Evolutionary conservation across 208 protist genomes (phyloP), one percentile per base, ranked within the genome.

Genomic region (Acanthamoeba healyi): DNA sequence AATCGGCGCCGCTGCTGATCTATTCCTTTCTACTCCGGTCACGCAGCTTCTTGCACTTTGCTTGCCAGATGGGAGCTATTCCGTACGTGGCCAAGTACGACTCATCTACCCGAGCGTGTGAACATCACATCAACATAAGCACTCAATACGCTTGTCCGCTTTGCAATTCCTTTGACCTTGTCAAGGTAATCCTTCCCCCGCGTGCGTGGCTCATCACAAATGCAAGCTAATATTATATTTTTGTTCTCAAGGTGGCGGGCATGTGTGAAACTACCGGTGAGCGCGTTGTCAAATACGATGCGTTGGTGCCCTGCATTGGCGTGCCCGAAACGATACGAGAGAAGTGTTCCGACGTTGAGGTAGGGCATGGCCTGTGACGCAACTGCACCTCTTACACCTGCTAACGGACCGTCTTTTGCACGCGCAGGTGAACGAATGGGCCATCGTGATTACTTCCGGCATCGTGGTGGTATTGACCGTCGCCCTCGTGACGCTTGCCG

Each of bases 41-140:
- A 14, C 51, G 26, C 54, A 91, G 84, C 14, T 17, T 32, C 38
- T 6, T 91, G 42, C 51, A 70, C n/a, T 91, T 91, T 54, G 1
- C 12, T 0, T 91, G 84, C 84, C 54, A 91, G 40, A 72, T 91
- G 56, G 84, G 84, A 38, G 84, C 84, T 7, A 91, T 40, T 7
- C 84, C 84, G 0, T 91, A 91, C 34, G 38, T 65, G 24, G 34
- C 56, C 24, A 49, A 74, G 34, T 91, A 44, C 84, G 32, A 19
- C 17, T 15, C 49, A 0, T 5, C 51, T 5, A 72, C 84, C 0
- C 51, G 54, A 2, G 6, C 10, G 38, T 91, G 84, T 54, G 84
- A 91, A 54, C 44, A 91, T 24, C 40, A 72, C 61, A 91, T 91
- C 56, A 91, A 91, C n/a, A 46, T 91, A 17, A 91, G 70, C 84